Conservation (phyloP, 768 basidiomycete genomes). For the Dentipellis fragilis region DNA sequence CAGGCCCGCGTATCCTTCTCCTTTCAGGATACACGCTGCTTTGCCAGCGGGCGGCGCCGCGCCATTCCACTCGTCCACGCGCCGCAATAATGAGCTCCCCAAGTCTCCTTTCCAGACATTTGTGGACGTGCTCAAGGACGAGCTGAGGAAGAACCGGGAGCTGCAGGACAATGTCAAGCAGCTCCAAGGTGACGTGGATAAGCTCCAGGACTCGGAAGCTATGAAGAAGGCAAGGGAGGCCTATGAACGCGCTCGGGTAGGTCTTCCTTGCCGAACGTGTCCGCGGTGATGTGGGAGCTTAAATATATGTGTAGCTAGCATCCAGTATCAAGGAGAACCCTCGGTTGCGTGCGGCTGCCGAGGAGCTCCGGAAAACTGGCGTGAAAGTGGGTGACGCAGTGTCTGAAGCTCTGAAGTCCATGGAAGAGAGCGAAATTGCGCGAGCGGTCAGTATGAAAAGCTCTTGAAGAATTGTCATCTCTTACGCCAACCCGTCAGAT, state of each 20-base stretch:
- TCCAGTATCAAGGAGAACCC: constrained; percentile 97
- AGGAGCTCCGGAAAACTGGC: constrained; percentile 83
- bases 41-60: constrained; percentile 17
- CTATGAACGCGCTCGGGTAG: constrained; percentile 89
- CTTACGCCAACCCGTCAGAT: constrained; percentile 39
- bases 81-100: constrained; percentile 52
- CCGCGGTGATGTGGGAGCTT: background rate
- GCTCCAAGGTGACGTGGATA: constrained; percentile 94
- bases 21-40: constrained; percentile 4
- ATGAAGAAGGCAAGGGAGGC: constrained; percentile 87
- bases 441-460: constrained; percentile 49
- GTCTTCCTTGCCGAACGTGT: constrained; percentile 17
- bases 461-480: background rate
- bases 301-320: constrained; percentile 49
- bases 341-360: constrained; percentile 80
- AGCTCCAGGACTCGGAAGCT: constrained; percentile 92
- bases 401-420: constrained; percentile 78
- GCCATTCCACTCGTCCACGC: constrained; percentile 57
- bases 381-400: constrained; percentile 93
- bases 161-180: constrained; percentile 96
- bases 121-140: constrained; percentile 87
- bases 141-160: constrained; percentile 88
- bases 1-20: constrained; percentile 15
- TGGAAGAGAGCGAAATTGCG: constrained; percentile 93
- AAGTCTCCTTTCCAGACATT: constrained; percentile 96